A percentile compares a stretch with the other conserved stretches of the same genome.
Evolutionary conservation across 768 basidiomycete genomes (phyloP).

Genomic region (Phylloporus sp.): DNA sequence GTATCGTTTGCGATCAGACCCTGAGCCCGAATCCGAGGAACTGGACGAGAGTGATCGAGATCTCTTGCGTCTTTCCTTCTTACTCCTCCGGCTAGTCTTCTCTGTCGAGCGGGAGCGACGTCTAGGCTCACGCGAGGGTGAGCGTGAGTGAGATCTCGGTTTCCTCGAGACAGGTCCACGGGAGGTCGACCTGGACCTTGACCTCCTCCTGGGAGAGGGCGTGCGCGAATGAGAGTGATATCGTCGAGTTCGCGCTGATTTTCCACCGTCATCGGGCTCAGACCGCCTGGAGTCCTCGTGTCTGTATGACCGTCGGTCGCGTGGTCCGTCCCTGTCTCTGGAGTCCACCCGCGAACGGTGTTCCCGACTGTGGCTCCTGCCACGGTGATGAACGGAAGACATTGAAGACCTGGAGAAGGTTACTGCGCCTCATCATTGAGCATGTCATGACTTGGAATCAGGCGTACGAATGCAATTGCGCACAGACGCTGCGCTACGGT

Average conservation of each 20-base stretch:
- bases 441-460: not conserved
- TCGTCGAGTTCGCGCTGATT: slow-evolving; percentile 1
- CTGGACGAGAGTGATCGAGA: slow-evolving; percentile 40
- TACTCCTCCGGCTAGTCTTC: slow-evolving; percentile 14
- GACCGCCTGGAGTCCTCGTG: slow-evolving; percentile 10
- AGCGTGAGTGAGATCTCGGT: slow-evolving; percentile 22
- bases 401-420: slow-evolving; percentile 1
- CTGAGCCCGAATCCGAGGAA: slow-evolving; percentile 34
- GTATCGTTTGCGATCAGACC: slow-evolving; percentile 34
- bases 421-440: not conserved
- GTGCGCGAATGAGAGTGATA: slow-evolving; percentile 23
- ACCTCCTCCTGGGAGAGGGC: slow-evolving; percentile 17
- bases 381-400: slow-evolving; percentile 21
- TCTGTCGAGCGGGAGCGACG: slow-evolving; percentile 38
- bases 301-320: slow-evolving; percentile 18
- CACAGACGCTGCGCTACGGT: not conserved
- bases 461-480: not conserved
- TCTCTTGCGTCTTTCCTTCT: slow-evolving; percentile 30
- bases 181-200: slow-evolving; percentile 27
- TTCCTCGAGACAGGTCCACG: slow-evolving; percentile 11
- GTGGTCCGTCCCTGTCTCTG: slow-evolving; percentile 15
- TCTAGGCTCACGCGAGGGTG: slow-evolving; percentile 24
- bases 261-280: slow-evolving; percentile 8
- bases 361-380: slow-evolving; percentile 23
- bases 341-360: slow-evolving; percentile 9